Evolutionary conservation across 202 grass and related monocot species (phyloP), one percentile per base, ranked within the genome.

Genomic region (Miscanthus sacchariflorus): DNA sequence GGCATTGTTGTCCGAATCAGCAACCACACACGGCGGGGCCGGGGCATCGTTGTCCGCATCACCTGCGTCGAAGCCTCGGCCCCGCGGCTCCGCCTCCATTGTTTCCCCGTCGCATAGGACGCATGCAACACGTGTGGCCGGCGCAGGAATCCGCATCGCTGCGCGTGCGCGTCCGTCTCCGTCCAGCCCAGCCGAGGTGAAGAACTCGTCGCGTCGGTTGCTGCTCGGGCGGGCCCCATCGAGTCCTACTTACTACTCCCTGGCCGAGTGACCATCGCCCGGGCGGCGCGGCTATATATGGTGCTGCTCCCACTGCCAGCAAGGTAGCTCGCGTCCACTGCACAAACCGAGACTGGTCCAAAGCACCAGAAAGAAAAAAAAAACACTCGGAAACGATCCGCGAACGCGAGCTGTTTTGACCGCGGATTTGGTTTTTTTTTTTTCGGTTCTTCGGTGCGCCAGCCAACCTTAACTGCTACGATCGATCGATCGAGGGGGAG

Each of bases 51-150:
- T 8, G 64, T 15, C 21, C 61, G 0, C 44, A 5, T 14, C 21
- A 5, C 49, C 83, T 89, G 77, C 82, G 59, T 35, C 59, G 88
- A 89, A 89, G 82, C 67, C 81, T 70, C 86, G 48, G 28, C 85
- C 58, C 78, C 42, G 49, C 48, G 1, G 9, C 38, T 40, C 39
- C 50, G 50, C 50, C 50, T 18, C 50, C 50, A 18, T 6, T 18
- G 19, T 24, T 38, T 0, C 33, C 46, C 3, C 19, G 14, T 67
- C n/a, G 35, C 78, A 11, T 28, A 6, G 23, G 30, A 3, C 56
- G 52, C 83, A 84, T 86, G 88, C 46, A 90, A 90, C 83, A 90
- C 88, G 83, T 90, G 88, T 85, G 69, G 59, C 58, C 69, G 77
- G 77, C 67, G 70, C 61, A 14, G 46, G 67, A 24, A 64, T 12